Conservation (phyloP, 2,329 filamentous ascomycete species). For the Botrytis pseudocinerea region DNA sequence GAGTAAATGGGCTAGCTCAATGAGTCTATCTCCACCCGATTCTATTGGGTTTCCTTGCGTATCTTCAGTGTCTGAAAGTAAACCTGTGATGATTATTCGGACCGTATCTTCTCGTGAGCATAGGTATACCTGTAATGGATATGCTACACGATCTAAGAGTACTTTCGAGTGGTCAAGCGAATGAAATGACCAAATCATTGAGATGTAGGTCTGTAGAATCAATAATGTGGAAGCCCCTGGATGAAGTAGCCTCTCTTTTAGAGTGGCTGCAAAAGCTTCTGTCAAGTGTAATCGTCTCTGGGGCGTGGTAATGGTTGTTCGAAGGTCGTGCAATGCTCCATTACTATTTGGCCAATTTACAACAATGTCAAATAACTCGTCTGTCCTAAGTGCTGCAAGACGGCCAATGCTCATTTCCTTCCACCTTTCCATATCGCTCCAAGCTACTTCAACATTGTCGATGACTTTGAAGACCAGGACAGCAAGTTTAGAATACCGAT, state of each 20-base stretch:
- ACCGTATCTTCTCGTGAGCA: conserved; percentile 77
- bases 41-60: conserved; percentile 40
- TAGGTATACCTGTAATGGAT: conserved; percentile 72
- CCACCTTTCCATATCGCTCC: conserved; percentile 65
- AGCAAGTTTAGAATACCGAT: conserved; percentile 64
- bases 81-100: conserved; percentile 71
- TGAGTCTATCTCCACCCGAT: conserved; percentile 53
- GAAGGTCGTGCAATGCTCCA: conserved; percentile 72
- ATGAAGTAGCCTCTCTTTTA: conserved; percentile 69
- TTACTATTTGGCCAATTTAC: conserved; percentile 71
- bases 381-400: conserved; percentile 67
- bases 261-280: conserved; percentile 63
- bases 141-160: conserved; percentile 71
- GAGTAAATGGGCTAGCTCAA: conserved; percentile 68
- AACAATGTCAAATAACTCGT: conserved; percentile 77
- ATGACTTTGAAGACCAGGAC: conserved; percentile 57
- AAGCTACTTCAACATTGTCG: conserved; percentile 44
- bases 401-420: conserved; percentile 68
- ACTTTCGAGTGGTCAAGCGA: conserved; percentile 76
- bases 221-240: conserved; percentile 74
- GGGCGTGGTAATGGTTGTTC: conserved; percentile 67
- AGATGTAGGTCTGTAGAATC: conserved; percentile 75
- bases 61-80: conserved; percentile 62
- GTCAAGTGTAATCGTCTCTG: conserved; percentile 70
- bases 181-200: conserved; percentile 76